Evolutionary conservation across 805 yeast genomes (phyloP).

Genomic region (Jamesozyma piceae): DNA sequence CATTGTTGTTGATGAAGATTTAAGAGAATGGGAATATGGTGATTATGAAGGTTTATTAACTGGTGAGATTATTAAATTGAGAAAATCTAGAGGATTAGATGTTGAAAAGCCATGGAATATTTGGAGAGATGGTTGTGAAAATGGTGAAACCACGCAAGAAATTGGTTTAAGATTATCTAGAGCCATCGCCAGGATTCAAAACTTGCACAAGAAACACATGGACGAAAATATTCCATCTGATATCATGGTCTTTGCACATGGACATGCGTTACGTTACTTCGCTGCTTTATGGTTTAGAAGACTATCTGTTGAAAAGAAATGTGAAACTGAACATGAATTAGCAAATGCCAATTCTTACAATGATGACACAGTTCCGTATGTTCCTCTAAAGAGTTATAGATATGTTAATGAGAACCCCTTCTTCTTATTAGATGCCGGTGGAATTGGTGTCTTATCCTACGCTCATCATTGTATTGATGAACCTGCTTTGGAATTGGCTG

Average conservation of each 20-base stretch:
- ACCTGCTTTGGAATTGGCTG: constrained; percentile 79
- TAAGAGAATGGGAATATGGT: constrained; percentile 95
- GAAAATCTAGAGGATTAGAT: constrained; percentile 51
- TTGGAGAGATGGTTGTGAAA: constrained; percentile 90
- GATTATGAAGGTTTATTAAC: constrained; percentile 84
- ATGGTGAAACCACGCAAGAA: constrained; percentile 64
- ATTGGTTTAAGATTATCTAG: constrained; percentile 66
- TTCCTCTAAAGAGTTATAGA: constrained; percentile 28
- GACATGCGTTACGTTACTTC: constrained; percentile 83
- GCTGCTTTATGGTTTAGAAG: constrained; percentile 74
- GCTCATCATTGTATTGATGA: constrained; percentile 78
- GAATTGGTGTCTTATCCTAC: constrained; percentile 84
- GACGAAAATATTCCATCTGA: constrained; percentile 51
- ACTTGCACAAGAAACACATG: constrained; percentile 47
- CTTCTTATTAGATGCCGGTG: constrained; percentile 87
- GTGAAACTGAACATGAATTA: constrained; percentile 16
- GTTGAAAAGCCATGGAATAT: constrained; percentile 55
- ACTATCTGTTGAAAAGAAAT: constrained; percentile 27
- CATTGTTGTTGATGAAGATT: constrained; percentile 49
- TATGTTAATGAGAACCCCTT: constrained; percentile 53
- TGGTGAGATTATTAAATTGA: constrained; percentile 50
- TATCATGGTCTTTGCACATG: constrained; percentile 81
- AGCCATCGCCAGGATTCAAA: constrained; percentile 54
- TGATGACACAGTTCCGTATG: constrained; percentile 29
- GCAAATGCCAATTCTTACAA: constrained; percentile 17